These are phyloP conservation scores for Podila clonocystis DNA, from an alignment of 192 early-diverging fungal genomes.

Conservation along the genomic window DNA sequence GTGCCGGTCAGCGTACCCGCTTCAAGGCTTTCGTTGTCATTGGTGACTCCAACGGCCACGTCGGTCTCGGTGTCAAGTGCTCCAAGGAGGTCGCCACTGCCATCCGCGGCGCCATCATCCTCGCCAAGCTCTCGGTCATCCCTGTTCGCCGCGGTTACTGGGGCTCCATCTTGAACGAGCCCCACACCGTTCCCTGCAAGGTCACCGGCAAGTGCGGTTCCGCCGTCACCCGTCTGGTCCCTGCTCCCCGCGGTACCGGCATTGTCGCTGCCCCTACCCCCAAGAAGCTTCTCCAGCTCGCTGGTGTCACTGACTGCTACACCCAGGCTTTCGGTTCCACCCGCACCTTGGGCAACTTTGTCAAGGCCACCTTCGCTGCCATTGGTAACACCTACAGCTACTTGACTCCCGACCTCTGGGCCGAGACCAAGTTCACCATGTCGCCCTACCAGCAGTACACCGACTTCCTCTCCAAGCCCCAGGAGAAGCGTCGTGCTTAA, in stretches of 20 bases:
- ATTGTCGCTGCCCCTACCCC: slow-evolving; percentile 97
- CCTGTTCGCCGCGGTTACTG: slow-evolving; percentile 99
- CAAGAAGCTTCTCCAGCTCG: slow-evolving; percentile 97
- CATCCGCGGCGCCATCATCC: slow-evolving; percentile 98
- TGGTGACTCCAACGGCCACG: slow-evolving; percentile 97
- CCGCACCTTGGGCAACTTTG: slow-evolving; percentile 99
- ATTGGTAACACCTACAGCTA: slow-evolving; percentile 97
- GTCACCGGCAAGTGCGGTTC: slow-evolving; percentile 97
- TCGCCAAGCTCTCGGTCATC: slow-evolving; percentile 98
- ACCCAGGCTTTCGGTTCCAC: slow-evolving; percentile 96
- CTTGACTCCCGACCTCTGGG: slow-evolving; percentile 98
- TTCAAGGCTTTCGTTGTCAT: slow-evolving; percentile 99
- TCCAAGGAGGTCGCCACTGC: slow-evolving; percentile 99
- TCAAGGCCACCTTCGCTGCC: slow-evolving; percentile 98
- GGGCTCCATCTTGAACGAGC: slow-evolving; percentile 95
- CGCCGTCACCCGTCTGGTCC: slow-evolving; percentile 90
- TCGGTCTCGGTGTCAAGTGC: slow-evolving; percentile 99
- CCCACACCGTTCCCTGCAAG: slow-evolving; percentile 99
- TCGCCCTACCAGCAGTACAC: slow-evolving; percentile 92
- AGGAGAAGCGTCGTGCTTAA: slow-evolving; percentile 55
- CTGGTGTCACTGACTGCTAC: slow-evolving; percentile 98
- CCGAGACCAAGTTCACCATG: slow-evolving; percentile 85
- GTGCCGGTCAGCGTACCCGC: slow-evolving; percentile 99
- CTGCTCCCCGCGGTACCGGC: slow-evolving; percentile 99
- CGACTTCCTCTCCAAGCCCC: slow-evolving; percentile 74